Base-by-base conservation (phyloP, 148 eudicot genomes). In the Diospyros kaki region DNA sequence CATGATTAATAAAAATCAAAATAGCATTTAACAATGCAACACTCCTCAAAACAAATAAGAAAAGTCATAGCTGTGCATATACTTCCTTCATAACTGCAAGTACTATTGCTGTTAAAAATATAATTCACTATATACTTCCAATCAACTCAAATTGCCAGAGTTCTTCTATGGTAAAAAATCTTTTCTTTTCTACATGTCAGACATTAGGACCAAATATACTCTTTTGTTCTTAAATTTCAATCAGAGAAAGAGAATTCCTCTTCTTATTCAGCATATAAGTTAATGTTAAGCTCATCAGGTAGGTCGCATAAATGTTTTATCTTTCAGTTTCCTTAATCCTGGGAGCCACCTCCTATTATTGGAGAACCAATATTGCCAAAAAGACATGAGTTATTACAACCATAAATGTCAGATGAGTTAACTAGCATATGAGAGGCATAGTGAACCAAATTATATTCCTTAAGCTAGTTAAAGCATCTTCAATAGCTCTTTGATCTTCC, bases 1-100 rank as follows among this genome's bases (percentile, higher is more conserved):
- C 8, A 17, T 10, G 11, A 52, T 52, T 10, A 64, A 11, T 64
- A 40, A 17, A 41, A 48, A 48, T 4, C 52, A 48, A 48, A 39
- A 64, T 74, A 7, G 51, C 69, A 50, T 64, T 46, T 64, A 74
- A 60, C 69, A 48, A 38, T 38, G 59, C 40, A 6, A 2, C 50
- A 64, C 41, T 41, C 14, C 3, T 41, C 17, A 0, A 39, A 73
- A 28, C 7, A 73, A 45, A 61, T 50, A 6, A 48, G 48, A 17
- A 46, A 28, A 28, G 28, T 28, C 28, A 28, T 28, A 28, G 28
- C 28, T 28, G 28, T 28, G 28, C 28, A 28, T 28, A 28, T 28
- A 28, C 28, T 28, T 28, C 28, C 28, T 28, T 28, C 28, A 0
- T 28, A 28, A 28, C 28, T 28, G 28, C 28, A 28, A 28, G 28